Evolutionary conservation across 352 stramenopile genomes (phyloP).

Genomic region (Globisporangium canariense): DNA sequence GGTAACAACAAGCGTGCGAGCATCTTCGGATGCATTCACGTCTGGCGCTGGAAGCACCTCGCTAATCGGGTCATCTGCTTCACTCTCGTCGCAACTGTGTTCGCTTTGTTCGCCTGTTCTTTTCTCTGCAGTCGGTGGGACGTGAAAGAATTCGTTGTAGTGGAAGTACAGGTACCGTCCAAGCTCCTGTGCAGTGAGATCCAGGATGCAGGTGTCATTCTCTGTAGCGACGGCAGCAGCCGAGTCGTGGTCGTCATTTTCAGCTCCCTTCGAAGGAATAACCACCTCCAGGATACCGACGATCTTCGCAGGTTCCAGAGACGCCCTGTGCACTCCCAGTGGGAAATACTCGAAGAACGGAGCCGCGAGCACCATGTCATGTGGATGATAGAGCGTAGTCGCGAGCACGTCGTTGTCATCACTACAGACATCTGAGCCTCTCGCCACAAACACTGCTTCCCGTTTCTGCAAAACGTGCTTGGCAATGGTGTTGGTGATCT

Average conservation of each 20-base stretch:
- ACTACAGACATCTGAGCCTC: constrained; percentile 8
- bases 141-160: constrained; percentile 63
- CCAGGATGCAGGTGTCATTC: constrained; percentile 69
- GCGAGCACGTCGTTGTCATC: constrained; percentile 24
- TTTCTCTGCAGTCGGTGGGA: constrained; percentile 18
- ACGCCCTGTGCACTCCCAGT: constrained; percentile 21
- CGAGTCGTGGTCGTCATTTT: constrained; percentile 10
- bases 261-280: constrained; percentile 22
- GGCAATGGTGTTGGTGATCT: constrained; percentile 30
- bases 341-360: constrained; percentile 49
- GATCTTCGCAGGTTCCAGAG: constrained; percentile 28
- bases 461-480: constrained; percentile 31
- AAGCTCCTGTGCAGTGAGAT: constrained; percentile 59
- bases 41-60: constrained; percentile 24
- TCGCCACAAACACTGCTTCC: constrained; percentile 14
- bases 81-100: not conserved
- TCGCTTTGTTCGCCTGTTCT: not conserved
- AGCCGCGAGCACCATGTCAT: constrained; percentile 37
- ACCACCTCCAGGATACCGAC: constrained; percentile 67
- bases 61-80: not conserved
- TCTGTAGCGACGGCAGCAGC: constrained; percentile 22
- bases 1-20: constrained; percentile 19
- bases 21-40: constrained; percentile 10
- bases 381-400: constrained; percentile 33
- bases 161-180: constrained; percentile 75